A percentile compares a stretch with the other conserved stretches of the same genome.
Evolutionary conservation across 2,329 filamentous ascomycete species (phyloP).

Genomic region (Geosmithia morbida): DNA sequence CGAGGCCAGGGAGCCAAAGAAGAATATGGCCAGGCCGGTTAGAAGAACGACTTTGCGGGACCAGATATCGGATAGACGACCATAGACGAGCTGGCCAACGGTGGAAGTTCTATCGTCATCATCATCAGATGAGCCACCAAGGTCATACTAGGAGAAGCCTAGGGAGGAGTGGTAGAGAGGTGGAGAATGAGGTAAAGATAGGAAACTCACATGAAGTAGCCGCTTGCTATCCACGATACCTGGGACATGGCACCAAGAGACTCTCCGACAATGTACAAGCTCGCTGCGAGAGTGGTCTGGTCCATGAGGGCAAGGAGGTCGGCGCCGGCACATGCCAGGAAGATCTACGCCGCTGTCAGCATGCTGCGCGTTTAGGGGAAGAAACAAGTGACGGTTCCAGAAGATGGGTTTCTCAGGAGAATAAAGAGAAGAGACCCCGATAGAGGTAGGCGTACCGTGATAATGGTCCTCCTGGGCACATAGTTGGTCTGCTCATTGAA

Average conservation of each 20-base stretch:
- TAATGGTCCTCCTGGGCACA: slow-evolving; percentile 32
- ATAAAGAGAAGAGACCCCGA: neutral
- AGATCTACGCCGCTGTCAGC: slow-evolving; percentile 26
- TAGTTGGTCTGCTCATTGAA: slow-evolving; percentile 44
- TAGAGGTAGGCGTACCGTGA: slow-evolving; percentile 24
- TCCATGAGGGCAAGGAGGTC: slow-evolving; percentile 42
- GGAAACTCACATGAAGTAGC: slow-evolving; percentile 35
- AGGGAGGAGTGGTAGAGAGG: too few relatives aligned
- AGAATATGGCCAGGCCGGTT: slow-evolving; percentile 33
- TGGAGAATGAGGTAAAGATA: neutral
- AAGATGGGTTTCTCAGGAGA: too few relatives aligned
- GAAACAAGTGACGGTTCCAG: too few relatives aligned
- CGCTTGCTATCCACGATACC: slow-evolving; percentile 38
- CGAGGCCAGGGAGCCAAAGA: slow-evolving; percentile 30
- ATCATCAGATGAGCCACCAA: neutral
- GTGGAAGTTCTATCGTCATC: slow-evolving; percentile 21
- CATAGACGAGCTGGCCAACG: slow-evolving; percentile 29
- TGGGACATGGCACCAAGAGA: slow-evolving; percentile 32
- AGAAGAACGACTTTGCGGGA: slow-evolving; percentile 41
- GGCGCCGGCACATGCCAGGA: slow-evolving; percentile 39
- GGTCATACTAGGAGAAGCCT: neutral
- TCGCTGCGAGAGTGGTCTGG: slow-evolving; percentile 40
- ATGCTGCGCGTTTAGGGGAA: neutral
- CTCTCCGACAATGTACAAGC: slow-evolving; percentile 38
- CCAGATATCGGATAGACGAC: slow-evolving; percentile 39